Conservation (phyloP, 805 yeast genomes). For the Kregervanrija fluxuum region DNA sequence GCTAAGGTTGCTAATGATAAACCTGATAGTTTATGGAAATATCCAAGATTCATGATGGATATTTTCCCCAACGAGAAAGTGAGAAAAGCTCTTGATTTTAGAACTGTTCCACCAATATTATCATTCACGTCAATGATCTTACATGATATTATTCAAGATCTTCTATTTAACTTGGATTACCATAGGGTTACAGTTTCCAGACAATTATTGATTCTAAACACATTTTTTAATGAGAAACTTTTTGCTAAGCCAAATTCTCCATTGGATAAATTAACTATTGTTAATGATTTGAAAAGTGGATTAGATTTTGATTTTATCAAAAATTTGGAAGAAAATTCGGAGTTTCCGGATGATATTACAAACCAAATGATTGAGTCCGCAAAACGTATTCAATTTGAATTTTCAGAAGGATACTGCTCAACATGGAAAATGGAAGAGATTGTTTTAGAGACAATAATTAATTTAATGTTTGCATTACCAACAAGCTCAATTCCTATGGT, state of each 20-base stretch:
- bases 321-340: constrained; percentile 22
- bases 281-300: constrained; percentile 31
- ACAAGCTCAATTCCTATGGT: constrained; percentile 55
- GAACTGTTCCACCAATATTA: constrained; percentile 54
- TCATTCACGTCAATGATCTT: constrained; percentile 54
- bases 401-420: constrained; percentile 35
- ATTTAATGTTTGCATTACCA: constrained; percentile 74
- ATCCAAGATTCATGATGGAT: constrained; percentile 54
- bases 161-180: constrained; percentile 75
- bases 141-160: constrained; percentile 69
- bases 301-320: constrained; percentile 31
- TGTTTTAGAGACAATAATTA: constrained; percentile 73
- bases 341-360: constrained; percentile 20
- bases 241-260: constrained; percentile 73
- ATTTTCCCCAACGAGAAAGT: constrained; percentile 44
- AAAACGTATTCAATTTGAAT: constrained; percentile 32
- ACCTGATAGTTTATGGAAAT: constrained; percentile 61
- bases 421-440: constrained; percentile 92
- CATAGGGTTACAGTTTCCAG: constrained; percentile 83
- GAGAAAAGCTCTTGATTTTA: constrained; percentile 33
- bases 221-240: constrained; percentile 58
- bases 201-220: constrained; percentile 68
- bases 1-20: constrained; percentile 34
- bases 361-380: constrained; percentile 24
- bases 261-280: constrained; percentile 53